Base-by-base conservation (phyloP, 129 eudicot species). In the Tagetes patula region DNA sequence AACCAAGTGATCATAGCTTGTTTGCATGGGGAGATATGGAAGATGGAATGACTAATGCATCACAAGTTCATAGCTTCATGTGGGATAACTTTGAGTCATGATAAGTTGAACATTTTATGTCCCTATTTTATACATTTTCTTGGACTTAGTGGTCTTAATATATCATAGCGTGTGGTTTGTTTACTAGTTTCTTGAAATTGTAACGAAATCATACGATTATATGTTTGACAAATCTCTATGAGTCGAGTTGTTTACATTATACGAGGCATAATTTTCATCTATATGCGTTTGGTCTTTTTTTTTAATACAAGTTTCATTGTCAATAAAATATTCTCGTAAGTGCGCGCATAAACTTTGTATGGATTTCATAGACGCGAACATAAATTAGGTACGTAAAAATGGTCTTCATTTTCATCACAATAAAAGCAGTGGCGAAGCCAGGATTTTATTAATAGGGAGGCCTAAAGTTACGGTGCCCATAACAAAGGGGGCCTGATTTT, bases 31-130 rank as follows among this genome's bases (percentile, higher is more conserved):
- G 45, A 42, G 43, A 42, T 59, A 49, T 65, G 53, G 75, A 34
- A 63, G 78, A 80, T 76, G 73, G 72, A 54, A 79, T n/a, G 76
- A 48, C 65, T 13, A 75, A n/a, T 70, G 65, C 48, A 8, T 54
- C 55, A 41, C 69, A 72, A 74, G 70, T 74, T 62, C 75, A 62
- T 72, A 71, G 67, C 43, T 69, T 67, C 45, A 58, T 75, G 42
- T 80, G 87, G 84, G 82, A 83, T 9, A 39, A 76, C 56, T 68
- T 71, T 11, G 72, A 77, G 41, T 8, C 56, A 63, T 13, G n/a
- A n/a, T n/a, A n/a, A 45, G 32, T 55, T 38, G 8, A 46, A 42
- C 32, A 20, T 8, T 53, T 42, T 54, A 2, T 27, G 30, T 27
- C 9, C 36, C 48, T 52, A 33, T 34, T 13, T 69, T 50, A 12